Evolutionary conservation across 805 yeast genomes (phyloP), one percentile per base, ranked within the genome.

Genomic region (Blastobotrys parvus): DNA sequence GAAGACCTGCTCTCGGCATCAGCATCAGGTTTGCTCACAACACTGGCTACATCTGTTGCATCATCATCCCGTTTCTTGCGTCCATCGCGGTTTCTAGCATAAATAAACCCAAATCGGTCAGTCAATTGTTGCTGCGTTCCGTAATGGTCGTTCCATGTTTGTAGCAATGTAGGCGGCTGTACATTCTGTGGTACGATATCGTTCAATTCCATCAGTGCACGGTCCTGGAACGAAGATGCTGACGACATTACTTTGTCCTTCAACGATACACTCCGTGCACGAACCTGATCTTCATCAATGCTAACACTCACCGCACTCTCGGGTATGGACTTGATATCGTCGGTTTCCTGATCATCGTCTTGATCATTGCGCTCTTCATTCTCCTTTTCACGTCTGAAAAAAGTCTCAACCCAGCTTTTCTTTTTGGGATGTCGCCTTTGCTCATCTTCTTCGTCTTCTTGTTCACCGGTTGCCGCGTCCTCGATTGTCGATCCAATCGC

Each of bases 51-150:
- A 3, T 35, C 27, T 10, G 23, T 7, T 7, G 35, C 8, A 8
- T 13, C n/a, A 31, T 11, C 5, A 21, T 35, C 30, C 4, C 35
- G 20, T 21, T 17, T 38, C 29, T 13, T 25, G 2, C 42, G 40
- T 17, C 36, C 16, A 15, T 31, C 19, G 22, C 38, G 35, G 19
- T 41, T 41, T 56, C 66, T 39, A 53, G 65, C 65, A 47, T 66
- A 64, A 25, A 73, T 59, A 50, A 75, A 74, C 1, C 80, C 80
- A 55, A 67, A 74, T 48, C 68, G 60, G 54, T 74, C 79, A 10
- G 74, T 63, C 29, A 65, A 55, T 31, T 37, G 35, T 31, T 53
- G 50, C 31, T 52, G 42, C 17, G 52, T 36, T 11, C 55, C 48
- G 38, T 52, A 49, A 41, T 52, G 50, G 25, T 48, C 50, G 19